Evolutionary conservation across 164 flowering plant genomes (phyloP).

Genomic region (Annona squamosa): DNA sequence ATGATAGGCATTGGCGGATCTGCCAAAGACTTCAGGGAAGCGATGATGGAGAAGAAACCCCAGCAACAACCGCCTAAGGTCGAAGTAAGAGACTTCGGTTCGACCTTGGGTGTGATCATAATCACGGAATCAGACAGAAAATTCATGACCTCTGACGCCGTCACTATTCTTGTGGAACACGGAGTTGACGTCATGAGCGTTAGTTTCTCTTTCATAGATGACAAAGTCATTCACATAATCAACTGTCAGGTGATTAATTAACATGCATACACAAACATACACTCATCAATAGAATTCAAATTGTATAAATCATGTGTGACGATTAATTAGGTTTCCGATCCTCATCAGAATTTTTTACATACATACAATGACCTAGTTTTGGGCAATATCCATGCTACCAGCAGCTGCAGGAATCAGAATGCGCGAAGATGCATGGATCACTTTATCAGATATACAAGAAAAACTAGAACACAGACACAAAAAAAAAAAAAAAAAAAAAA

Average conservation of each 20-base stretch:
- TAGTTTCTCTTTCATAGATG: slow-evolving; percentile 21
- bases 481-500: too few relatives aligned
- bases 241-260: slow-evolving; percentile 34
- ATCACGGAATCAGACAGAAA: slow-evolving; percentile 28
- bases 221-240: slow-evolving; percentile 29
- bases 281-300: too few relatives aligned
- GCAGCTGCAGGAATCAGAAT: too few relatives aligned
- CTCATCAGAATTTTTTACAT: neutral
- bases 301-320: too few relatives aligned
- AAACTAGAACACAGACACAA: too few relatives aligned
- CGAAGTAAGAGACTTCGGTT: slow-evolving; percentile 35
- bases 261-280: too few relatives aligned
- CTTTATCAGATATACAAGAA: too few relatives aligned
- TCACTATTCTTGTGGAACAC: slow-evolving; percentile 34
- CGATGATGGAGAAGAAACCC: neutral
- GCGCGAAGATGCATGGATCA: too few relatives aligned
- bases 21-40: neutral
- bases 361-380: too few relatives aligned
- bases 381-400: too few relatives aligned
- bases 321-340: neutral
- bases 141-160: slow-evolving; percentile 31
- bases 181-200: slow-evolving; percentile 44
- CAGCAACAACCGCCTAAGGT: slow-evolving; percentile 23
- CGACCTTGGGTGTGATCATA: slow-evolving; percentile 32
- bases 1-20: neutral